These are phyloP conservation scores for Pythium monospermum DNA, from an alignment of 352 stramenopile genomes.

Conservation along the genomic window DNA sequence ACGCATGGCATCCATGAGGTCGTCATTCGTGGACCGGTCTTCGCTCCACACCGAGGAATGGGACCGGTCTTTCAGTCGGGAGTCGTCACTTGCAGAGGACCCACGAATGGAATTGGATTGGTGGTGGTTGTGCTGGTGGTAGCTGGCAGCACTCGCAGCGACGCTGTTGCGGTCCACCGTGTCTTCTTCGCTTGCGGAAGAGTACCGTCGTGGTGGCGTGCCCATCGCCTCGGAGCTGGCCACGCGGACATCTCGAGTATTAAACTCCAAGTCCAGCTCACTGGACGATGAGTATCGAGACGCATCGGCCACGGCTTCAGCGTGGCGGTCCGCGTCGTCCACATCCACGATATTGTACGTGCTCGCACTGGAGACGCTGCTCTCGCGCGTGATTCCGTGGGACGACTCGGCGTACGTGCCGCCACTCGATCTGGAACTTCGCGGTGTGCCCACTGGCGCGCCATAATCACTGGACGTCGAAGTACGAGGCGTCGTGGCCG, in stretches of 20 bases:
- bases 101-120: too few species aligned
- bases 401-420: constrained; percentile 14
- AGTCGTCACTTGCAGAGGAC: too few species aligned
- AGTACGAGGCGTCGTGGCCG: not conserved
- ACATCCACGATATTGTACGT: constrained; percentile 12
- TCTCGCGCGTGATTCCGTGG: constrained; percentile 11
- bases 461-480: too few species aligned
- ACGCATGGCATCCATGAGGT: constrained; percentile 15
- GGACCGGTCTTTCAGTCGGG: too few species aligned
- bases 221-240: not conserved
- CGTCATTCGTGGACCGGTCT: constrained; percentile 11
- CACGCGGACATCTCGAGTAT: not conserved
- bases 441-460: too few species aligned
- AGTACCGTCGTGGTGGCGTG: constrained; percentile 7
- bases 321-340: constrained; percentile 14
- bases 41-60: constrained; percentile 15
- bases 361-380: constrained; percentile 12
- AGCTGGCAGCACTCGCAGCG: too few species aligned
- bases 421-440: too few species aligned
- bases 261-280: constrained; percentile 9
- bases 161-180: constrained; percentile 18
- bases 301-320: constrained; percentile 14
- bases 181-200: constrained; percentile 18
- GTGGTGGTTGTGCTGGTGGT: too few species aligned
- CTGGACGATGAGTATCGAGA: constrained; percentile 21